Base-by-base conservation (phyloP, 139 green algal genomes). In the Chlorella vulgaris region DNA sequence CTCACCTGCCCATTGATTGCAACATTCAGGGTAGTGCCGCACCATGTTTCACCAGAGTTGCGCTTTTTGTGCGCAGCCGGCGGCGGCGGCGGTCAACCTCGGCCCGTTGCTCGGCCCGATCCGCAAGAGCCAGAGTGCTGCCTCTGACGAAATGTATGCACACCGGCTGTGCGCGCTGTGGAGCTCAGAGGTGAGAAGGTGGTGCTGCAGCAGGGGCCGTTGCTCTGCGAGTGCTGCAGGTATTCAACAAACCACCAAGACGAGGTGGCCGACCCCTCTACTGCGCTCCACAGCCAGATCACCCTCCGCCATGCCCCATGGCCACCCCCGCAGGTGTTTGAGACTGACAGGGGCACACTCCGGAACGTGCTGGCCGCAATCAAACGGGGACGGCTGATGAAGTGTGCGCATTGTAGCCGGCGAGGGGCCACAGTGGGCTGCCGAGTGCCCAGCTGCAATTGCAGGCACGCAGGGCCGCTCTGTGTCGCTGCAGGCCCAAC, bases 361-460 rank as follows among this genome's bases (percentile, higher is more conserved):
- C 40, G 62, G n/a, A 73, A 81, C 35, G 82, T 94, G 24, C 38
- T 66, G 10, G 75, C 77, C 10, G 87, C 87, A 21, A 73, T 94
- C 4, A 86, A 87, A 47, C 81, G 87, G 3, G 87, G 85, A 8
- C 78, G 86, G 18, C 63, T 69, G 43, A 82, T 92, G 55, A 85
- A 82, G 76, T 91, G 80, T 53, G 28, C 33, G 5, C 61, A 85
- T 61, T 96, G 93, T 85, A 80, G 82, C 35, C 51, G 83, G 39
- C 77, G 78, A 0, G 93, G 93, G 18, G 93, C 92, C 39, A 91
- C 92, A 0, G 60, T 94, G 31, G 93, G 93, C n/a, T 97, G 93
- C 81, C 85, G 89, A 6, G 50, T 94, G 67, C 74, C 88, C 33
- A 74, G 58, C 58, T 97, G 93, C 83, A 50, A 43, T n/a, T 79